Evolutionary conservation across 1,284 basidiomycete species (phyloP).

Genomic region (Cryptococcus maquisensis): DNA sequence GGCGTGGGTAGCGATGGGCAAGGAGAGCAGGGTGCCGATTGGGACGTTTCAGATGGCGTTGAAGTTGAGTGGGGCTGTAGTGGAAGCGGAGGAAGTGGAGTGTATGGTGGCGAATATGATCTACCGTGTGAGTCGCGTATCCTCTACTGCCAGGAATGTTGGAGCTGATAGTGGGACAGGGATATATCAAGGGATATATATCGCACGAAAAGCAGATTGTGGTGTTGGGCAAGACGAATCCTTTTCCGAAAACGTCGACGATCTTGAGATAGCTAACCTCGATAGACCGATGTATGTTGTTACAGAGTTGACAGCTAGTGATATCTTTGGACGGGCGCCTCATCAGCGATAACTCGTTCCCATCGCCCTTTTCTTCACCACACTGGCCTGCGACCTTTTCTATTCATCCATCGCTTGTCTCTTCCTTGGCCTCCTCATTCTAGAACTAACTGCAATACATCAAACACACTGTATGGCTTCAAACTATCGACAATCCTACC

Average conservation of each 20-base stretch:
- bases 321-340: too few species aligned
- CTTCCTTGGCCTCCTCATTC: too few species aligned
- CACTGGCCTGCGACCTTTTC: too few species aligned
- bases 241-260: slow-evolving; percentile 63
- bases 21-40: slow-evolving; percentile 70
- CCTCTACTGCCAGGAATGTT: background rate
- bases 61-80: slow-evolving; percentile 57
- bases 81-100: slow-evolving; percentile 74
- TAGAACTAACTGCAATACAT: too few species aligned
- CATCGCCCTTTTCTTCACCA: too few species aligned
- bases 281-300: too few species aligned
- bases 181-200: slow-evolving; percentile 90
- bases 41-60: slow-evolving; percentile 70
- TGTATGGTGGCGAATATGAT: slow-evolving; percentile 93
- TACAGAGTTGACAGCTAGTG: too few species aligned
- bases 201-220: slow-evolving; percentile 91
- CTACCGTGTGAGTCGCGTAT: slow-evolving; percentile 56
- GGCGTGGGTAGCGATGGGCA: slow-evolving; percentile 76
- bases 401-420: too few species aligned
- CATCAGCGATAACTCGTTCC: too few species aligned
- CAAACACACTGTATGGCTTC: too few species aligned
- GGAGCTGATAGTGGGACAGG: slow-evolving; percentile 45
- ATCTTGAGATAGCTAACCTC: slow-evolving; percentile 21
- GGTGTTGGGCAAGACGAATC: slow-evolving; percentile 73
- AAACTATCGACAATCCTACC: too few species aligned